phyloP scores from a whole-genome alignment of 2,329 filamentous ascomycete species.

The Hypoxylon sp. region DNA sequence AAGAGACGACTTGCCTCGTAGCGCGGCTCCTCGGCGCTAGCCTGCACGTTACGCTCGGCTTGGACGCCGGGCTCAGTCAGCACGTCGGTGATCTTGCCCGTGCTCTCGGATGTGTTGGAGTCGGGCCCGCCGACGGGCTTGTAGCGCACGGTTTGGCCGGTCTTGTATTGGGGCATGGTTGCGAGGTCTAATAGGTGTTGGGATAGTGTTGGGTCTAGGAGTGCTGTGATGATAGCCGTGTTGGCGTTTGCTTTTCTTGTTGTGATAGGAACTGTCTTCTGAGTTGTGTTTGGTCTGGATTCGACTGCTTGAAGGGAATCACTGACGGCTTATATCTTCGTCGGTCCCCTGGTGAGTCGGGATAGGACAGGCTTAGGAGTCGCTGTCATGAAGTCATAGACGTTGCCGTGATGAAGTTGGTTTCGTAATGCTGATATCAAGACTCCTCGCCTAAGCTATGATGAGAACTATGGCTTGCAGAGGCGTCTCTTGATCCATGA shows the following conservation, averaged over 20 bases:
- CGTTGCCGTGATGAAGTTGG: conserved; percentile 10
- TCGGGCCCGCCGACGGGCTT: conserved; percentile 51
- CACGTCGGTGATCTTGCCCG: conserved; percentile 47
- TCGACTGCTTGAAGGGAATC: background rate
- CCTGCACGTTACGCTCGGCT: conserved; percentile 48
- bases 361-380: background rate
- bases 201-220: conserved; percentile 15
- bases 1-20: conserved; percentile 46
- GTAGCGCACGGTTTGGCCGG: conserved; percentile 50
- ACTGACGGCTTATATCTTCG: conserved; percentile 23
- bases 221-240: conserved; percentile 9
- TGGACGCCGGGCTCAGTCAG: conserved; percentile 50
- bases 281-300: background rate
- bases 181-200: conserved; percentile 5
- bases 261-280: too few species aligned
- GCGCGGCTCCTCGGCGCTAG: conserved; percentile 45
- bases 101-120: conserved; percentile 50
- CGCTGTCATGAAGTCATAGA: conserved; percentile 36
- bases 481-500: too few species aligned
- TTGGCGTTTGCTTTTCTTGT: background rate
- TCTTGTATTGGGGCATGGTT: conserved; percentile 49
- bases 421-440: conserved; percentile 44
- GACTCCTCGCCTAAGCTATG: background rate
- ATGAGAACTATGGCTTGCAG: conserved; percentile 19
- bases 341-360: background rate